Conservation (phyloP, 805 yeast genomes). For the Metschnikowia picachoensis region DNA sequence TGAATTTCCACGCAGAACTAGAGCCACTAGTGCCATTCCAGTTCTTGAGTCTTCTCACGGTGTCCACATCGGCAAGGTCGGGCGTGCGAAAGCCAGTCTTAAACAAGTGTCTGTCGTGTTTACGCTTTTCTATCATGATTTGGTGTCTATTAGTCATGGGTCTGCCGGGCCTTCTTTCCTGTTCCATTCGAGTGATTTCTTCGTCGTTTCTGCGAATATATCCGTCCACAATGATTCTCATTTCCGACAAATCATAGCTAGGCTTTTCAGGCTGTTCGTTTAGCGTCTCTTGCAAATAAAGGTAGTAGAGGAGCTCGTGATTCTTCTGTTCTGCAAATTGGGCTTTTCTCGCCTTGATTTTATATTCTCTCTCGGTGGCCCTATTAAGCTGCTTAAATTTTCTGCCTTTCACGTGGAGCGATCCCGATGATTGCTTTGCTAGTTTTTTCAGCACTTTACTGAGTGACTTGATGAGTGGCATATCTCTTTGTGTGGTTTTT, state of each 20-base stretch:
- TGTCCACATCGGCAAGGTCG: slow-evolving; percentile 57
- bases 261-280: slow-evolving; percentile 26
- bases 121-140: slow-evolving; percentile 55
- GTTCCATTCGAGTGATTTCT: slow-evolving; percentile 61
- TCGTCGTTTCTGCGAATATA: slow-evolving; percentile 69
- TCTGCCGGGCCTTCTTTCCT: slow-evolving; percentile 78
- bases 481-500: slow-evolving; percentile 16
- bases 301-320: slow-evolving; percentile 54
- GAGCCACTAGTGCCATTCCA: slow-evolving; percentile 90
- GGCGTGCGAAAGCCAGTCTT: slow-evolving; percentile 70
- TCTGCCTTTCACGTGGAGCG: slow-evolving; percentile 83
- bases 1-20: slow-evolving; percentile 54
- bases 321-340: slow-evolving; percentile 56
- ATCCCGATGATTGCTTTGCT: slow-evolving; percentile 46
- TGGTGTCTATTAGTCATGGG: slow-evolving; percentile 74
- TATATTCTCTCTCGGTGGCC: slow-evolving; percentile 82
- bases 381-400: slow-evolving; percentile 79
- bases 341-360: slow-evolving; percentile 56
- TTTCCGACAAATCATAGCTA: slow-evolving; percentile 52
- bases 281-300: slow-evolving; percentile 50
- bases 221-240: slow-evolving; percentile 56
- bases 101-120: slow-evolving; percentile 59
- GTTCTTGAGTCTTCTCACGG: slow-evolving; percentile 54
- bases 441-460: slow-evolving; percentile 61
- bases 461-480: slow-evolving; percentile 70